Base-by-base conservation (phyloP, 169 alveolate genomes). In the Plasmodium vinckei region DNA sequence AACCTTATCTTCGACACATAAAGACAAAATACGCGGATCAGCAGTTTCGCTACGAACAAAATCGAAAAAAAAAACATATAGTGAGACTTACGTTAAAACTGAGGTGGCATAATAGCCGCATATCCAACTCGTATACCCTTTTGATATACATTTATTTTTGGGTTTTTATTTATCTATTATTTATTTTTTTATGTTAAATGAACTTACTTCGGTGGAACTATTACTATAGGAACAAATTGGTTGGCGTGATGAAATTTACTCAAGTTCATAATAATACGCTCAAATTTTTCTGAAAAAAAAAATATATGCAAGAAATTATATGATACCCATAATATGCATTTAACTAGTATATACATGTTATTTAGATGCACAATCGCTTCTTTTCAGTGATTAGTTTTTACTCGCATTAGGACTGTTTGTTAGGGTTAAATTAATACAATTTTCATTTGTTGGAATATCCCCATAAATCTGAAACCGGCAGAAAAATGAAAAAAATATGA, bases 161-260 rank as follows among this genome's bases (percentile, higher is more conserved):
- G 7, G 42, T 4, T 4, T 33, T 33, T 33, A 33, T 33, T 33
- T 33, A 33, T 33, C 42, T 33, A 33, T 33, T 33, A 33, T 33
- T 33, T 33, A 33, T 33, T 33, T 33, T 33, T 21, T 68, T 15
- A 23, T 61, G 33, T 10, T 47, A 19, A 10, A 9, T 39, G 15
- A 17, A 67, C 73, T 79, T 79, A 79, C 89, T 79, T 79, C 21
- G 89, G 82, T 17, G 89, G 63, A 68, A 79, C 82, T 9, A 79
- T 54, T 17, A 79, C 89, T 63, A 79, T 27, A 1, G 89, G 89
- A n/a, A 79, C 82, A 23, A 39, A 79, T 25, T 79, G 65, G 27
- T 79, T 65, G 39, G 67, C 65, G 53, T 79, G 89, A 27, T 79
- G 82, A 39, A 79, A 53, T 70, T 79, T 79, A 10, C 65, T 79